Evolutionary conservation across 306 rosid genomes (phyloP), one percentile per base, ranked within the genome.

Genomic region (Vachellia pachyceras): DNA sequence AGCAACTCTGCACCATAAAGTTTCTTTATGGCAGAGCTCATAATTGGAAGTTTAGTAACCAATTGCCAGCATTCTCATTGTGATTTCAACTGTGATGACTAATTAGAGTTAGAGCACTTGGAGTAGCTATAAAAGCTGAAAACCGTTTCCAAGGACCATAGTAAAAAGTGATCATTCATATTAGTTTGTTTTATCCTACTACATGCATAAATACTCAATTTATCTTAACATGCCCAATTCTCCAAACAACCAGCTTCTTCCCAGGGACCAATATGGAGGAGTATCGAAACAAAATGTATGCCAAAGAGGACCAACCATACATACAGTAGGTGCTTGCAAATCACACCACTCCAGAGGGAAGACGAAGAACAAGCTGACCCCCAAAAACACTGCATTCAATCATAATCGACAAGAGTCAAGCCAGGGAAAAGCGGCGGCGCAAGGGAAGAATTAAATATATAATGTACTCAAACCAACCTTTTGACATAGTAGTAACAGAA

Each of bases 271-370:
- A 79, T 80, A 54, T 77, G 71, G 49, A n/a, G n/a, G n/a, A 58
- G 65, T 79, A 83, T 79, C 84, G 77, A 90, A 84, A 85, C 69
- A 82, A 82, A 72, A 80, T 69, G 84, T 77, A 81, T 80, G 79
- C 84, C 77, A 89, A 75, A 82, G 80, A 61, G 47, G 82, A 86
- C 78, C 77, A n/a, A 79, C 87, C 87, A 76, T 80, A 74, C 33
- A 29, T 2, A 78, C 80, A 83, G 50, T 14, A 46, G 72, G 67
- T 58, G 65, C n/a, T 12, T 61, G 73, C 81, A 83, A 13, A 64
- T 93, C 85, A 95, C 87, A 95, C 99, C 82, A 95, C 99, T 73
- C 99, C 99, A 25, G 99, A 95, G 14, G 99, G 98, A 67, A 95
- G 98, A 63, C 98, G 97, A 3, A 95, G 91, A 69, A 95, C 99